Conservation (phyloP, 371 early-diverging fungal species). For the Thermomucor indicae-seudaticae region DNA sequence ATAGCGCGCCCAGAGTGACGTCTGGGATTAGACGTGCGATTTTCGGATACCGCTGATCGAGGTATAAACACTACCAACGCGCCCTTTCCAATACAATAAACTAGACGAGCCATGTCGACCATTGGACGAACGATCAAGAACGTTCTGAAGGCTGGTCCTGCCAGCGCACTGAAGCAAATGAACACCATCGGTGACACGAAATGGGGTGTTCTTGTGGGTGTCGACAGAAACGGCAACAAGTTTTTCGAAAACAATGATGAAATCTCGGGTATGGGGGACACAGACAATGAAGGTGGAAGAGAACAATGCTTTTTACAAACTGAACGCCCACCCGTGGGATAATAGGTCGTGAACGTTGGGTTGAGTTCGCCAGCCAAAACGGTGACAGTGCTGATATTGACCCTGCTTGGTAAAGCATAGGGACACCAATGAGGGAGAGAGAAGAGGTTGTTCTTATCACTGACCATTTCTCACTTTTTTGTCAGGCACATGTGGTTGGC, state of each 20-base stretch:
- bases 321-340: too few species aligned
- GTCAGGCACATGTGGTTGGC: constrained; percentile 91
- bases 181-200: constrained; percentile 78
- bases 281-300: too few species aligned
- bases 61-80: too few species aligned
- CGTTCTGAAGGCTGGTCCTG: constrained; percentile 53
- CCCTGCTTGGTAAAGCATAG: constrained; percentile 89
- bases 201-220: constrained; percentile 82
- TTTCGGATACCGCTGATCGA: too few species aligned
- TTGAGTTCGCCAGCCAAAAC: constrained; percentile 72
- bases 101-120: constrained; percentile 63
- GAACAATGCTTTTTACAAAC: too few species aligned
- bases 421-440: not conserved
- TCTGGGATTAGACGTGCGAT: too few species aligned
- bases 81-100: too few species aligned
- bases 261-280: constrained; percentile 73
- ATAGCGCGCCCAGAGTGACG: too few species aligned
- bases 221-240: constrained; percentile 85
- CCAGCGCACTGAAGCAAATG: constrained; percentile 61
- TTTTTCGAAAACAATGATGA: constrained; percentile 89
- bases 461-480: too few species aligned
- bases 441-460: not conserved
- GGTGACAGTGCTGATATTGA: constrained; percentile 82
- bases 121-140: constrained; percentile 61
- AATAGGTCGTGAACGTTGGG: constrained; percentile 89